Conservation (phyloP, 2,329 filamentous ascomycete genomes). For the Clonostachys rosea region DNA sequence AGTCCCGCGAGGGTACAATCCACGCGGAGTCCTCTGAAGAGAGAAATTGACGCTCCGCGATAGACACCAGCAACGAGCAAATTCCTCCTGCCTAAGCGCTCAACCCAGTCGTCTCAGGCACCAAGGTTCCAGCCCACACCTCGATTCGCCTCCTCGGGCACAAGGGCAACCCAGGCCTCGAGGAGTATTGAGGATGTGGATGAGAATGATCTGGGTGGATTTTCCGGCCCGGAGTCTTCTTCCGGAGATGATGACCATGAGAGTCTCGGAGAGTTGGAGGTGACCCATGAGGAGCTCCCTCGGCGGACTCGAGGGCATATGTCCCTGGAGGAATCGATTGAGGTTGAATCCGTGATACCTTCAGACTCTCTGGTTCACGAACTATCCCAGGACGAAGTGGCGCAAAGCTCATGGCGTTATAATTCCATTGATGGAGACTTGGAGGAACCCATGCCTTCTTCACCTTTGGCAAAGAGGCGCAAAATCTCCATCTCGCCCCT, state of each 20-base stretch:
- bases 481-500: neutral
- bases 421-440: neutral
- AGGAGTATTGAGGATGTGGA: slow-evolving; percentile 21
- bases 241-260: neutral
- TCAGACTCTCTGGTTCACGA: too few relatives aligned
- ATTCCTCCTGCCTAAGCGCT: slow-evolving; percentile 28
- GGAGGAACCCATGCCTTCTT: neutral
- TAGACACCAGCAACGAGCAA: slow-evolving; percentile 32
- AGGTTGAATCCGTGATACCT: slow-evolving; percentile 1
- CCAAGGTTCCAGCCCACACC: slow-evolving; percentile 30
- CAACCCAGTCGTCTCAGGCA: slow-evolving; percentile 20
- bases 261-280: neutral
- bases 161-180: slow-evolving; percentile 17
- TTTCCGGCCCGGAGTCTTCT: neutral
- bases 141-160: slow-evolving; percentile 23
- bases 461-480: neutral
- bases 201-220: slow-evolving; percentile 5
- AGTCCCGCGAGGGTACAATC: too few relatives aligned
- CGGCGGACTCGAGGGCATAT: too few relatives aligned
- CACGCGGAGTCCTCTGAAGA: too few relatives aligned
- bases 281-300: neutral
- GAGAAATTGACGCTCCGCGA: neutral
- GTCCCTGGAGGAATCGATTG: slow-evolving; percentile 7
- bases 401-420: too few relatives aligned
- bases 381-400: too few relatives aligned